Conservation (phyloP, 2,329 filamentous ascomycete genomes). For the Paecilomyces sp. region DNA sequence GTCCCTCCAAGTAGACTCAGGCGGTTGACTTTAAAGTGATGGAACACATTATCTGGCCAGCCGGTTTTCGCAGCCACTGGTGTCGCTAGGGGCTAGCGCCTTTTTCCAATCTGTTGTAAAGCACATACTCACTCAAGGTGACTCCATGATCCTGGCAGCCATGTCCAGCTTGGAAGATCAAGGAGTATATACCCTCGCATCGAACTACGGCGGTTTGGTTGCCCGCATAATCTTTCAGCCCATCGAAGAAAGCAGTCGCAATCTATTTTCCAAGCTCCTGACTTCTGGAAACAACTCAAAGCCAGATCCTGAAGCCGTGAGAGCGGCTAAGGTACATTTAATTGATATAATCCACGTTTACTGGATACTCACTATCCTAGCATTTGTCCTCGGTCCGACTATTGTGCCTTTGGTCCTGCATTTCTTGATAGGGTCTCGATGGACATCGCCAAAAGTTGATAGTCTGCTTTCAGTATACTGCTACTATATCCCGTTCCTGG, state of each 20-base stretch:
- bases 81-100: constrained; percentile 70
- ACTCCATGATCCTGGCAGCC: constrained; percentile 76
- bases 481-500: constrained; percentile 88
- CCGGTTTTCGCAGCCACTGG: constrained; percentile 62
- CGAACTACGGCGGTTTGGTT: constrained; percentile 86
- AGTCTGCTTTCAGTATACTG: constrained; percentile 72
- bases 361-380: constrained; percentile 61
- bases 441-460: constrained; percentile 67
- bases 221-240: constrained; percentile 90
- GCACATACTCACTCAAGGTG: constrained; percentile 88
- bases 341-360: constrained; percentile 62
- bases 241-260: constrained; percentile 86
- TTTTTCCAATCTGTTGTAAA: constrained; percentile 86
- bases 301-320: constrained; percentile 11
- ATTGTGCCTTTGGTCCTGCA: constrained; percentile 66
- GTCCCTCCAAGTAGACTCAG: constrained; percentile 7
- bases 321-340: constrained; percentile 24
- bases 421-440: constrained; percentile 68
- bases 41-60: constrained; percentile 44
- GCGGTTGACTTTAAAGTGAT: constrained; percentile 11
- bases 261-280: constrained; percentile 79
- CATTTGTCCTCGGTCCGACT: constrained; percentile 65
- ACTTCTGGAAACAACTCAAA: constrained; percentile 26
- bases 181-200: constrained; percentile 85
- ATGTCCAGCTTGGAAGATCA: constrained; percentile 74